These are phyloP conservation scores for Escovopsis sp. DNA, from an alignment of 2,329 filamentous ascomycete genomes.

Conservation along the genomic window DNA sequence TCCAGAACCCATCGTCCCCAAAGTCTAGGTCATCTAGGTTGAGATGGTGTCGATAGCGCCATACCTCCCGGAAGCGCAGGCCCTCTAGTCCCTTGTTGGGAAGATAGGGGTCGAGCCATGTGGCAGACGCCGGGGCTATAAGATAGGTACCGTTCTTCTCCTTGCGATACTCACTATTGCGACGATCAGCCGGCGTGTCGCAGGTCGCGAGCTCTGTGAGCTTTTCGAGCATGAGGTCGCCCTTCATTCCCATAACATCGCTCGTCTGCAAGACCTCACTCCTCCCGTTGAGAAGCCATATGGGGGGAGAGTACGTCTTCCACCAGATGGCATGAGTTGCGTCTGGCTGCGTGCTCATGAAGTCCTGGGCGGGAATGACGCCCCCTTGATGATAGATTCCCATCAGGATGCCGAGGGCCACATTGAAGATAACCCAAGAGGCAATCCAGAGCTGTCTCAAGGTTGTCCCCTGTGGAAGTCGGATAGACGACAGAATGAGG, in stretches of 20 bases:
- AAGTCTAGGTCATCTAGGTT: conserved; percentile 74
- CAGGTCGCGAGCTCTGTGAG: conserved; percentile 47
- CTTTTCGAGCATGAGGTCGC: conserved; percentile 42
- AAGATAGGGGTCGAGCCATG: conserved; percentile 51
- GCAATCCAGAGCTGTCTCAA: conserved; percentile 40
- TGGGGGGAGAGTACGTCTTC: conserved; percentile 74
- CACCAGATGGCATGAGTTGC: conserved; percentile 64
- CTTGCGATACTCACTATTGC: conserved; percentile 41
- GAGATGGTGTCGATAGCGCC: conserved; percentile 52
- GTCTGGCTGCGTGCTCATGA: conserved; percentile 55
- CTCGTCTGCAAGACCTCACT: conserved; percentile 55
- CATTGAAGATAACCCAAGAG: conserved; percentile 56
- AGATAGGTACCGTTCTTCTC: conserved; percentile 52
- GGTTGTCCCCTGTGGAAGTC: conserved; percentile 42
- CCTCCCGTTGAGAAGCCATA: conserved; percentile 66
- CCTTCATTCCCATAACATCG: conserved; percentile 61
- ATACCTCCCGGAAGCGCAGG: conserved; percentile 53
- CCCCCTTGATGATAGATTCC: conserved; percentile 73
- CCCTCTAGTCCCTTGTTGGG: conserved; percentile 43
- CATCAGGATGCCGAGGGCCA: conserved; percentile 55
- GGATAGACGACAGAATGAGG: conserved; percentile 60
- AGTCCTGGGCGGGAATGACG: conserved; percentile 60
- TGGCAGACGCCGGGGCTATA: conserved; percentile 59
- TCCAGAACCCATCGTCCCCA: conserved; percentile 60
- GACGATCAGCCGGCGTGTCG: conserved; percentile 40